Conservation (phyloP, 768 basidiomycete genomes). For the Filobasidium floriforme region DNA sequence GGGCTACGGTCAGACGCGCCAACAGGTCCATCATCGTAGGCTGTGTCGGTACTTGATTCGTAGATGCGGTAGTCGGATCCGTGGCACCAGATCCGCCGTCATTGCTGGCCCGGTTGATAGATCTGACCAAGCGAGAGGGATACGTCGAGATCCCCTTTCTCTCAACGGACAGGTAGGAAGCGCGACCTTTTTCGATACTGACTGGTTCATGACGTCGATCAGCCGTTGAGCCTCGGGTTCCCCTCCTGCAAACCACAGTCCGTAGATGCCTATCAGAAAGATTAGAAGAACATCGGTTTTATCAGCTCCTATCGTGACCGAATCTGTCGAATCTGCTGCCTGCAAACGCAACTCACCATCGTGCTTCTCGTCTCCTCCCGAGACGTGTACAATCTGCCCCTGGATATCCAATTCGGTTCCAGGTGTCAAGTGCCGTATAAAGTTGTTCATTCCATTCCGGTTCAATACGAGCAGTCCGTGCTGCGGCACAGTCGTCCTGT, state of each 20-base stretch:
- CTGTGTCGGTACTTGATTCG: background rate
- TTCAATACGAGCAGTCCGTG: conserved; percentile 28
- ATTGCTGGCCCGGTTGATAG: no score
- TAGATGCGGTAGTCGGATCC: background rate
- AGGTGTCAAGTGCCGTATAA: conserved; percentile 13
- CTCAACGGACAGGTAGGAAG: no score
- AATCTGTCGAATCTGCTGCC: background rate
- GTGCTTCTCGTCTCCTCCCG: conserved; percentile 1
- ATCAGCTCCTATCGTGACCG: no score
- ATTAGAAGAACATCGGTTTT: no score
- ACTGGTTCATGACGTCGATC: background rate
- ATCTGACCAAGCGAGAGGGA: background rate
- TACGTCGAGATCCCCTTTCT: background rate
- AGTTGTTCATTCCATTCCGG: conserved; percentile 29
- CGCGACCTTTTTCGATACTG: background rate
- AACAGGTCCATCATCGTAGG: conserved; percentile 7
- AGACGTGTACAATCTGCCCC: conserved; percentile 20
- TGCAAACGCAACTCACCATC: background rate
- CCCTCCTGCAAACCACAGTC: conserved; percentile 13
- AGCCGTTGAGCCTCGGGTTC: conserved; percentile 4
- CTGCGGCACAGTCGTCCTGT: conserved; percentile 14
- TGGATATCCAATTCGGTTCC: conserved; percentile 25
- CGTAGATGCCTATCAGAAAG: background rate
- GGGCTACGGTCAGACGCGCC: background rate
- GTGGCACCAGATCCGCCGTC: background rate